Percentiles rank a stretch among this genome's conserved stretches.
These are phyloP conservation scores for Hanseniaspora sp. DNA, from an alignment of 1,139 yeast species.

Conservation along the genomic window DNA sequence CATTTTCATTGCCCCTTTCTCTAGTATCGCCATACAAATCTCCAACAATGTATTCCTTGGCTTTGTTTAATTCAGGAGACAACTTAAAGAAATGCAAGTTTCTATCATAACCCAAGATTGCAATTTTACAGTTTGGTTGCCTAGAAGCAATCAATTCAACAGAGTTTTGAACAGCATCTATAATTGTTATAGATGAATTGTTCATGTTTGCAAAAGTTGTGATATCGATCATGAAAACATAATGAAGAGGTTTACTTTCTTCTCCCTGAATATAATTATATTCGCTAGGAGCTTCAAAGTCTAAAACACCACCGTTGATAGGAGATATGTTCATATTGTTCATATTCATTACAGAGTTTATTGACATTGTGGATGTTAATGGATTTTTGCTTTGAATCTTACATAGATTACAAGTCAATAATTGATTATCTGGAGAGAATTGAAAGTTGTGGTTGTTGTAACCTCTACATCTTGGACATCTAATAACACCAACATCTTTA, in stretches of 20 bases:
- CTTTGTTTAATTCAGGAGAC: slow-evolving; percentile 41
- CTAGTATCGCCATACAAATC: slow-evolving; percentile 37
- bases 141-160: slow-evolving; percentile 28
- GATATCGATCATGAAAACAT: slow-evolving; percentile 70
- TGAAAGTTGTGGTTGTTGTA: slow-evolving; percentile 79
- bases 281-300: slow-evolving; percentile 62
- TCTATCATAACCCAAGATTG: slow-evolving; percentile 69
- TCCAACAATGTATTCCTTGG: slow-evolving; percentile 56
- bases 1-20: slow-evolving; percentile 24
- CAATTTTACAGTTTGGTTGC: slow-evolving; percentile 40
- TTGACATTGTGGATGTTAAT: slow-evolving; percentile 27
- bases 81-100: slow-evolving; percentile 66
- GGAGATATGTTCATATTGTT: slow-evolving; percentile 46
- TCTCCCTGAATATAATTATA: slow-evolving; percentile 45
- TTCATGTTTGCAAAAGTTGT: slow-evolving; percentile 53
- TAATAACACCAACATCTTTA: slow-evolving; percentile 53
- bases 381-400: slow-evolving; percentile 66
- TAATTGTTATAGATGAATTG: slow-evolving; percentile 44
- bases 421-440: slow-evolving; percentile 46
- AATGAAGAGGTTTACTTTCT: slow-evolving; percentile 45
- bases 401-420: slow-evolving; percentile 79
- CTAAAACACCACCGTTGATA: slow-evolving; percentile 73
- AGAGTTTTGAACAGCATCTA: slow-evolving; percentile 57
- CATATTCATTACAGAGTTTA: slow-evolving; percentile 56
- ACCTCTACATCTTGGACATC: slow-evolving; percentile 85